Base-by-base conservation (phyloP, 2,329 filamentous ascomycete genomes). In the Botryosphaeria dothidea region DNA sequence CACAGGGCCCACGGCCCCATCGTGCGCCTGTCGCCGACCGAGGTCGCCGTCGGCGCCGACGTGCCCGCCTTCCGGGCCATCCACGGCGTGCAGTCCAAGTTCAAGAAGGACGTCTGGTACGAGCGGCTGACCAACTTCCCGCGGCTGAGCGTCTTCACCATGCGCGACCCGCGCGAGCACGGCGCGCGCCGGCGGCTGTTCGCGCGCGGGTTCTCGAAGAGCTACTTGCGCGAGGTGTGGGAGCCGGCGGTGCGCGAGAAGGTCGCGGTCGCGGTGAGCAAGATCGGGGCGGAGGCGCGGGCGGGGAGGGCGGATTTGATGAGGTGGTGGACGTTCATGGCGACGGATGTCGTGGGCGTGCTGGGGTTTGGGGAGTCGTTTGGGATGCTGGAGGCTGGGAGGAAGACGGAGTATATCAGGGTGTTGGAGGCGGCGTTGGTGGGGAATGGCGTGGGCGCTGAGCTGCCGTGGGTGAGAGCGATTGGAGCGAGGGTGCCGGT, bases 361-460 rank as follows among this genome's bases (percentile, higher is more conserved):
- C 66, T 81, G 4, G 73, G 74, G 43, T 80, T 80, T 66, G 79
- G 79, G 17, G 75, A 79, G 46, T 71, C 69, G 1, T 79, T 81
- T 63, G 68, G 72, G 5, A 79, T 78, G 70, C 66, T 81, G 9
- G 74, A 79, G 51, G 67, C 66, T 8, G 78, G 77, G 7, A 49
- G 74, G 45, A 38, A 9, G 27, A 62, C 68, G 21, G 71, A 67
- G 4, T 77, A 75, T 62, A 75, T 77, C 29, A 66, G 70, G 9
- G 67, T 68, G 3, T 65, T 78, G 4, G 71, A 74, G 23, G 67
- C 67, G 4, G 68, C 71, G 7, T 43, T 77, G 29, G 67, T 73
- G 21, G 73, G 71, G 6, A 68, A 68, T n/a, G 74, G 74, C 0
- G 69, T 78, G 3, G 73, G 74, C 1, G 69, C 70, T 9, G 75